These are phyloP conservation scores for Kwoniella bestiolae DNA, from an alignment of 768 basidiomycete genomes.

Conservation along the genomic window DNA sequence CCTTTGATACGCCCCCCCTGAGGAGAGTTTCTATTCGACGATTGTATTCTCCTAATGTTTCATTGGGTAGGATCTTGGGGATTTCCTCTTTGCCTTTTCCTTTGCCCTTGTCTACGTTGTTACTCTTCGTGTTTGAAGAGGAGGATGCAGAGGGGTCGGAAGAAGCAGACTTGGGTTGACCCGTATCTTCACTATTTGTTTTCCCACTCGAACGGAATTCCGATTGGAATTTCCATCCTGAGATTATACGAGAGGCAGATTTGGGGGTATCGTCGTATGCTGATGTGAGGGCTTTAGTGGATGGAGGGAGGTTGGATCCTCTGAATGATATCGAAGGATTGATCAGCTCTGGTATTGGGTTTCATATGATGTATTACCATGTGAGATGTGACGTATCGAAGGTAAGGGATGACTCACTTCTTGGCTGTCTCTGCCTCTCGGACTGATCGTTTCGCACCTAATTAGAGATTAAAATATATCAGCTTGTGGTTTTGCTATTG, in stretches of 20 bases:
- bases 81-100: constrained; percentile 25
- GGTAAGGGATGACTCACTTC: too few relatives aligned
- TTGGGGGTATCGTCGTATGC: constrained; percentile 48
- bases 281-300: constrained; percentile 20
- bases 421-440: constrained; percentile 43
- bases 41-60: constrained; percentile 53
- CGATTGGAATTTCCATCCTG: constrained; percentile 36
- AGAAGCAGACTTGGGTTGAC: constrained; percentile 18
- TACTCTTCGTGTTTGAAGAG: not conserved
- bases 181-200: constrained; percentile 40
- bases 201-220: constrained; percentile 39
- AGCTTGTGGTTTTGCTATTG: too few relatives aligned
- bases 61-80: constrained; percentile 42
- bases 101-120: not conserved
- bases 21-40: constrained; percentile 50
- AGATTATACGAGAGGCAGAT: constrained; percentile 46
- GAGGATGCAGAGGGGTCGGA: not conserved
- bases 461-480: too few relatives aligned
- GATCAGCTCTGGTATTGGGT: not conserved
- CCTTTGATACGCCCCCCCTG: constrained; percentile 48
- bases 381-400: too few relatives aligned
- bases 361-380: too few relatives aligned
- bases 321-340: constrained; percentile 10
- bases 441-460: constrained; percentile 53
- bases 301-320: constrained; percentile 42